Evolutionary conservation across 164 flowering plant genomes (phyloP), one percentile per base, ranked within the genome.

Genomic region (Nelumbo lutea): DNA sequence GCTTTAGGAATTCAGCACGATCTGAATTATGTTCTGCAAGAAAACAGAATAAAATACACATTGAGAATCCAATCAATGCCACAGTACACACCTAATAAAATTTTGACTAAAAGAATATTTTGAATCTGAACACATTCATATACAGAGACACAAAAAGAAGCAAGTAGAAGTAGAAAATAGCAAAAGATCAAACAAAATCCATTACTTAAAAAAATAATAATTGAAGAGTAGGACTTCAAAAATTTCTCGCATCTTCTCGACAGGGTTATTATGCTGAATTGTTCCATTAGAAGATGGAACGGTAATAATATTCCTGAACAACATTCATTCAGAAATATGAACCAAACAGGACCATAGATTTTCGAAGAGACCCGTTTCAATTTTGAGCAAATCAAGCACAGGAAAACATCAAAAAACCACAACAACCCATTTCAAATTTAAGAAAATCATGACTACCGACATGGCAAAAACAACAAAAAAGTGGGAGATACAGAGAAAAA

Each of bases 1-100:
- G 84, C 84, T 87, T 95, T 66, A 92, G 59, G 76, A 95, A 95
- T 79, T 95, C 97, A 11, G 84, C 79, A 52, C 88, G 79, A 42
- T 95, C 97, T n/a, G 85, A 56, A 67, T 85, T 71, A 45, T 79
- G 90, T 63, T 88, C 96, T 91, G 82, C 63, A 80, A 38, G 60
- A 70, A 62, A 41, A 41, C 1, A 38, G 62, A 57, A 41, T 53
- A 44, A 39, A 9, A 10, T 15, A 65, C 53, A 11, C 66, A 45
- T 57, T 47, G 45, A 74, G 51, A 27, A 27, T 56, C 46, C 5
- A 5, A 43, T 55, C 14, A 27, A 65, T 27, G 6, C 9, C 9
- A 9, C 4, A 64, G 14, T 40, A 13, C 44, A 66, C n/a, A 66
- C 42, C 5, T 27, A 3, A 1, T 42, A 43, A 42, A 61, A 11